Evolutionary conservation across 2,329 filamentous ascomycete species (phyloP).

Genomic region (Huntiella moniliformis): DNA sequence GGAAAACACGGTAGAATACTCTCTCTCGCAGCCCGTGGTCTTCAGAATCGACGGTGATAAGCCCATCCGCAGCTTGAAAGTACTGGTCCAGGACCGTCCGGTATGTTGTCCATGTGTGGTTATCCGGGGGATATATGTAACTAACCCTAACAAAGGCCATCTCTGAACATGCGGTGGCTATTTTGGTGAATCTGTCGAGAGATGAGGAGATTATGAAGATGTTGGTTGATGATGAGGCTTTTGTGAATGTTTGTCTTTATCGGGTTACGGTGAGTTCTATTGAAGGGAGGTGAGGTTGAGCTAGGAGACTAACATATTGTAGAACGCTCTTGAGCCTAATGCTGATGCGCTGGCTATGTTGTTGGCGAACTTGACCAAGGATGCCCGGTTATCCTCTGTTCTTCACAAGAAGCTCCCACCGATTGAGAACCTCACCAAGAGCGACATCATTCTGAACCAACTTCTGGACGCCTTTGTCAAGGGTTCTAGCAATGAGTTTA

Average conservation of each 20-base stretch:
- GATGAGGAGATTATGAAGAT: slow-evolving; percentile 57
- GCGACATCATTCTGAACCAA: slow-evolving; percentile 65
- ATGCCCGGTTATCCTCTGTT: slow-evolving; percentile 50
- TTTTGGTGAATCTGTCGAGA: slow-evolving; percentile 69
- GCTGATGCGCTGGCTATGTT: slow-evolving; percentile 81
- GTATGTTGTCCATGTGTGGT: slow-evolving; percentile 28
- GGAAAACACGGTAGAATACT: slow-evolving; percentile 74
- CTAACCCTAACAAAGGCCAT: slow-evolving; percentile 42
- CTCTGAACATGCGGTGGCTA: slow-evolving; percentile 78
- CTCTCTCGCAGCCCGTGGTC: slow-evolving; percentile 49
- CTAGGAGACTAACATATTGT: slow-evolving; percentile 1
- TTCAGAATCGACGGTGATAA: slow-evolving; percentile 69
- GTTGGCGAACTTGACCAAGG: slow-evolving; percentile 78
- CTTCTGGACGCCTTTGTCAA: slow-evolving; percentile 92
- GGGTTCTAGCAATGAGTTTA: slow-evolving; percentile 64
- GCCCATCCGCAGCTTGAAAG: slow-evolving; percentile 72
- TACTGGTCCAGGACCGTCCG: slow-evolving; percentile 66
- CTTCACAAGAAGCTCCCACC: slow-evolving; percentile 47
- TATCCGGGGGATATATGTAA: not conserved
- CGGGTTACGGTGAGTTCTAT: slow-evolving; percentile 48
- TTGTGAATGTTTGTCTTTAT: slow-evolving; percentile 53
- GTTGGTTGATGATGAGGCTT: slow-evolving; percentile 60
- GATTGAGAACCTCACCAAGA: slow-evolving; percentile 52
- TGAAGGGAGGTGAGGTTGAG: no score
- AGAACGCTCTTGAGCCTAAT: slow-evolving; percentile 59